phyloP scores from a whole-genome alignment of 768 basidiomycete genomes.

The Fistulinella prunicolor region DNA sequence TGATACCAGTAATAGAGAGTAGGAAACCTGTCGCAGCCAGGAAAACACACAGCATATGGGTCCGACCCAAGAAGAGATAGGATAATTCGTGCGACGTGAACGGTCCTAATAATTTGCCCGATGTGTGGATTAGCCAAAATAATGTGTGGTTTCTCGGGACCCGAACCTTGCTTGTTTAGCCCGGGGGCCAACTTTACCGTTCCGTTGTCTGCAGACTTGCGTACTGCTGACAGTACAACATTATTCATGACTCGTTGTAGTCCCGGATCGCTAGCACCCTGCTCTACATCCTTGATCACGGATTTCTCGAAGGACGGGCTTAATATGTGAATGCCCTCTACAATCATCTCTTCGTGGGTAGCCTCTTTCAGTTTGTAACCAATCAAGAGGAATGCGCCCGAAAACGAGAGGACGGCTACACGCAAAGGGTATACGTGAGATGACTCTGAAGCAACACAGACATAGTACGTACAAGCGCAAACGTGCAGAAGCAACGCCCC shows the following conservation, averaged over 20 bases:
- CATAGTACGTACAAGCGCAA: constrained; percentile 41
- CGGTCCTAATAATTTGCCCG: constrained; percentile 48
- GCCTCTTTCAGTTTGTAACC: constrained; percentile 55
- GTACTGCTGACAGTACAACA: neutral
- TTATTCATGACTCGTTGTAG: neutral
- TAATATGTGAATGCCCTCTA: constrained; percentile 27
- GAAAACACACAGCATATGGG: constrained; percentile 47
- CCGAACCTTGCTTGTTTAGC: neutral
- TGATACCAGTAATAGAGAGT: constrained; percentile 47
- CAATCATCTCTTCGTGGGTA: constrained; percentile 43
- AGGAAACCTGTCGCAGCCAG: constrained; percentile 48
- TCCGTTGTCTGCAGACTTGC: neutral
- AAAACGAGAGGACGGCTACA: constrained; percentile 45
- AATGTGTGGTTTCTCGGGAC: constrained; percentile 27
- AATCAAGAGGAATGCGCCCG: constrained; percentile 54
- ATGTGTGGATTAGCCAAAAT: constrained; percentile 50
- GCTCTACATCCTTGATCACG: constrained; percentile 12
- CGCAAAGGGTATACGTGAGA: neutral
- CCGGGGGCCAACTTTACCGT: neutral
- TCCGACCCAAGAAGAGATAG: constrained; percentile 48
- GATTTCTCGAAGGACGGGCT: constrained; percentile 20
- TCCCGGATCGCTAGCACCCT: constrained; percentile 1
- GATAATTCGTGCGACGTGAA: constrained; percentile 39
- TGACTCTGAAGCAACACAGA: neutral
- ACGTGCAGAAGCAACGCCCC: constrained; percentile 53